These are phyloP conservation scores for Paramecium bursaria DNA, from an alignment of 73 alveolate genomes.

Conservation along the genomic window DNA sequence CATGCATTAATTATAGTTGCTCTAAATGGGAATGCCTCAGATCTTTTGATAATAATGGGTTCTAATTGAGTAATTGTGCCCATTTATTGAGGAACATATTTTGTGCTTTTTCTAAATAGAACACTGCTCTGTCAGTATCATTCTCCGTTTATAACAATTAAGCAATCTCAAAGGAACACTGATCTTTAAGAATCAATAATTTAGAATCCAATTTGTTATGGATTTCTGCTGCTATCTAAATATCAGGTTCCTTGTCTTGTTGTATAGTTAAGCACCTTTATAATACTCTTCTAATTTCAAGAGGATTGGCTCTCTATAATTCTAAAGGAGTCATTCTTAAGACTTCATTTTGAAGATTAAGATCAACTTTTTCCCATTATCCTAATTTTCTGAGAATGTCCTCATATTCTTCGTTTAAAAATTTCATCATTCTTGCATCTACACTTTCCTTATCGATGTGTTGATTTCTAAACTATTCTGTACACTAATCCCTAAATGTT, in stretches of 20 bases:
- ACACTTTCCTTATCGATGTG: not conserved
- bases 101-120: not conserved
- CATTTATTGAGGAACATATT: not conserved
- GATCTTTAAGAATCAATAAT: not conserved
- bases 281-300: not conserved
- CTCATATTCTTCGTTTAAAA: slow-evolving; percentile 21
- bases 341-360: not conserved
- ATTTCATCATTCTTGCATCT: slow-evolving; percentile 36
- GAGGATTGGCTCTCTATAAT: not conserved
- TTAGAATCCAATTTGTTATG: slow-evolving; percentile 9
- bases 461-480: not conserved
- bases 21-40: slow-evolving; percentile 55
- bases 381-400: slow-evolving; percentile 44
- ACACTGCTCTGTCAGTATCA: slow-evolving; percentile 26
- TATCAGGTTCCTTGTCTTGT: not conserved
- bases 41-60: slow-evolving; percentile 8
- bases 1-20: slow-evolving; percentile 41
- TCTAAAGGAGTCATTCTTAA: slow-evolving; percentile 1
- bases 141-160: not conserved
- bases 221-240: not conserved
- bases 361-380: slow-evolving; percentile 48
- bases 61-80: slow-evolving; percentile 26
- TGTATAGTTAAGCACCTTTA: not conserved
- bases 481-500: not conserved
- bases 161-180: not conserved